Base-by-base conservation (phyloP, 2,329 filamentous ascomycete species). In the Lachnellula willkommii region DNA sequence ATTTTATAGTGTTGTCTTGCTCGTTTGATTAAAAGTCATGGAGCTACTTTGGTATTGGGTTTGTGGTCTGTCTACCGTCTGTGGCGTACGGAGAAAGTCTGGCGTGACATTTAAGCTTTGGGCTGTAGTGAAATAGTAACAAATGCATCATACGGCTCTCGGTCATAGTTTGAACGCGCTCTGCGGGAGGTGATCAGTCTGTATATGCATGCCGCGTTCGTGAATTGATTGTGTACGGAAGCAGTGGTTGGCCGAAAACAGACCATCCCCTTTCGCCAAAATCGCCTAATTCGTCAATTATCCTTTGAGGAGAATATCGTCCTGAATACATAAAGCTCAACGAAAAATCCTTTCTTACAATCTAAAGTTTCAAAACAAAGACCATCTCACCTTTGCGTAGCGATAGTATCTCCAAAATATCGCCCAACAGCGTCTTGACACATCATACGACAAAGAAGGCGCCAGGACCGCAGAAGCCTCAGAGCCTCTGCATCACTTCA, bases 161-260 rank as follows among this genome's bases (percentile, higher is more conserved):
- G 28, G 9, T 9, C 9, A 32, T 32, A 32, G 47, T 45, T 52
- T 54, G 39, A 53, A 52, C 42, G 52, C 48, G 50, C 50, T 51
- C 48, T 50, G n/a, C 32, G 9, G 37, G 32, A 51, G 26, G 28
- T 17, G n/a, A 20, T 26, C 35, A 45, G 17, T n/a, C 50, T 52
- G 39, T 47, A 50, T 45, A 50, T 54, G 47, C 24, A 47, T 45
- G 28, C 48, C 7, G 26, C 45, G 39, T 35, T 52, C 35, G 48
- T 51, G 53, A 56, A 32, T 28, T 57, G 42, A 22, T 49, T 58
- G 53, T 57, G 48, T 55, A 61, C 55, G 61, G 61, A 63, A 65
- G 54, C 63, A 65, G 63, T 65, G 59, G 62, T 62, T 65, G 63
- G 61, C 65, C 60, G 66, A 64, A 68, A 64, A 55, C 66, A 66